phyloP scores from a whole-genome alignment of 2,329 filamentous ascomycete species.

The Clarireedia monteithiana region DNA sequence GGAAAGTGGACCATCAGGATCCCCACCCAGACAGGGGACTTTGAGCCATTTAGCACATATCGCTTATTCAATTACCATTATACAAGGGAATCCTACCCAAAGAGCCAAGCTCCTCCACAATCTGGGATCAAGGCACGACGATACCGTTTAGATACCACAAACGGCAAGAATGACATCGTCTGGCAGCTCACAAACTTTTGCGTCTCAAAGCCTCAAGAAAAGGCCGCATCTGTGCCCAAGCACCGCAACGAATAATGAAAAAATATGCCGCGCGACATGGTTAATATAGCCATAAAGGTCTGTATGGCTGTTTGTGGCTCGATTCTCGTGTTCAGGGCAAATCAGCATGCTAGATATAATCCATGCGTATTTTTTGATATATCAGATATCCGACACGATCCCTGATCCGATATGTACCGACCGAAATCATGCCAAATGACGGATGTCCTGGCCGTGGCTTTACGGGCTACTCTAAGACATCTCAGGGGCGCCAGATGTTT shows the following conservation, averaged over 20 bases:
- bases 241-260: background rate
- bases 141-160: background rate
- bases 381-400: background rate
- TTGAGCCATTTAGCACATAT: slow-evolving; percentile 2
- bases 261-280: background rate
- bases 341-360: background rate
- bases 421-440: background rate
- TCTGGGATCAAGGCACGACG: background rate
- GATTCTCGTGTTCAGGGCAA: background rate
- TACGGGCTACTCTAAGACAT: background rate
- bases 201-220: no score
- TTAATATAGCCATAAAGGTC: background rate
- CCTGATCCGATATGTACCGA: slow-evolving; percentile 2
- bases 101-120: background rate
- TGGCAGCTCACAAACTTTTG: no score
- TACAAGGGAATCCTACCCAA: background rate
- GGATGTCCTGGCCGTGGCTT: background rate
- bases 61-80: background rate
- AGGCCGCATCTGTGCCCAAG: background rate
- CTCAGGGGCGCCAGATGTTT: background rate
- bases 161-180: background rate
- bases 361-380: background rate
- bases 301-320: background rate
- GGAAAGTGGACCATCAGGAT: slow-evolving; percentile 1
- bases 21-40: background rate